These are phyloP conservation scores for Nemania serpens DNA, from an alignment of 2,329 filamentous ascomycete species.

Conservation along the genomic window DNA sequence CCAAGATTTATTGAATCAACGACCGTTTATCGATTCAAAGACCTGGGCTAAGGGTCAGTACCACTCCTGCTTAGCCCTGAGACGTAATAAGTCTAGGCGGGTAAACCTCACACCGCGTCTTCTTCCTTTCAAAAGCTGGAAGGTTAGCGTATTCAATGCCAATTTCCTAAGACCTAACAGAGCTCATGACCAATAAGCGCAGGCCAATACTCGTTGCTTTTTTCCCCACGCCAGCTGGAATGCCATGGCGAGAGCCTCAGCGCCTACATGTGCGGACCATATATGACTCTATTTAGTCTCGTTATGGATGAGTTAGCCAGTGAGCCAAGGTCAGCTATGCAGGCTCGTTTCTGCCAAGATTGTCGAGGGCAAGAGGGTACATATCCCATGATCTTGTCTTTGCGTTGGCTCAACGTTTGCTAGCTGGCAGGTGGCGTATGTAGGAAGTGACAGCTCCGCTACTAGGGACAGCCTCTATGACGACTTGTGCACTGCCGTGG, in stretches of 20 bases:
- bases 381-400: neutral
- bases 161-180: too few relatives aligned
- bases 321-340: neutral
- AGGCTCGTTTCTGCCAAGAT: neutral
- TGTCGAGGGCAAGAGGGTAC: neutral
- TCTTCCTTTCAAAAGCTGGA: too few relatives aligned
- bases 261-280: neutral
- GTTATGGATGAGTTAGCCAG: neutral
- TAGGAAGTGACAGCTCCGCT: slow-evolving; percentile 1
- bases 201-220: slow-evolving; percentile 19
- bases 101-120: too few relatives aligned
- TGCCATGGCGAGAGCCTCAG: neutral
- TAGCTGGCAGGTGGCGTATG: neutral
- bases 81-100: too few relatives aligned
- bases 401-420: neutral
- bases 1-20: too few relatives aligned
- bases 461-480: neutral
- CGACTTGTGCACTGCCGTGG: neutral
- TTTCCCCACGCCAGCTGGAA: neutral
- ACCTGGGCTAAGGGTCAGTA: too few relatives aligned
- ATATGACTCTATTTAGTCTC: slow-evolving; percentile 10
- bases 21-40: too few relatives aligned
- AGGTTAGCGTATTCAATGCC: too few relatives aligned
- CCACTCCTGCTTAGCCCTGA: too few relatives aligned
- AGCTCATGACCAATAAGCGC: too few relatives aligned